These are phyloP conservation scores for Sphagnurus paluster DNA, from an alignment of 1,284 basidiomycete species.

Conservation along the genomic window DNA sequence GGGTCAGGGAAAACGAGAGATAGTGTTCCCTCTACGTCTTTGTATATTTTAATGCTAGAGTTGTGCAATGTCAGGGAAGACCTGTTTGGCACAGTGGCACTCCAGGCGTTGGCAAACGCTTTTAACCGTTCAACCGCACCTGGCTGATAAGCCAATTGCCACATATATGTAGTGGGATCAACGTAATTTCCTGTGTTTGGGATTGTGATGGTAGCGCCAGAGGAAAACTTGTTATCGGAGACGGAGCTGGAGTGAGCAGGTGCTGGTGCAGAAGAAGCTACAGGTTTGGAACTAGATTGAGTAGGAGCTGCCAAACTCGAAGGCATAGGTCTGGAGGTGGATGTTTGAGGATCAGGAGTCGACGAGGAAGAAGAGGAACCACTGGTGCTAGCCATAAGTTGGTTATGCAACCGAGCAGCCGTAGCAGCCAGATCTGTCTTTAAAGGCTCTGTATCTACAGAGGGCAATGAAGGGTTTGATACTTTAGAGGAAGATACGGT, in stretches of 20 bases:
- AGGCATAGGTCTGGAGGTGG: not conserved
- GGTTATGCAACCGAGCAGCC: constrained; percentile 5
- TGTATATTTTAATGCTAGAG: constrained; percentile 10
- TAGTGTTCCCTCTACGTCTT: constrained; percentile 8
- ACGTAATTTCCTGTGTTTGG: too few species aligned
- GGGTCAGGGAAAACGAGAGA: constrained; percentile 6
- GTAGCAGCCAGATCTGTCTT: not conserved
- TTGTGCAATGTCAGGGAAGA: constrained; percentile 8
- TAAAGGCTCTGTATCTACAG: not conserved
- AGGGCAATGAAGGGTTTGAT: not conserved
- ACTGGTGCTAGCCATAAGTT: not conserved
- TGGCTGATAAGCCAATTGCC: not conserved
- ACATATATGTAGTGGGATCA: too few species aligned
- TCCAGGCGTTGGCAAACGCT: constrained; percentile 3
- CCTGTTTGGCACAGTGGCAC: not conserved
- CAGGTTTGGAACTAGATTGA: not conserved
- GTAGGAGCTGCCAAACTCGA: not conserved
- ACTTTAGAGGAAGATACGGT: not conserved
- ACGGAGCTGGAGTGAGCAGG: too few species aligned
- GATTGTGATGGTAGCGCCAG: too few species aligned
- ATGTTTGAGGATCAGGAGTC: not conserved
- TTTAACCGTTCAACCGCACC: not conserved
- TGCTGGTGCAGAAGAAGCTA: too few species aligned
- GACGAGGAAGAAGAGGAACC: not conserved
- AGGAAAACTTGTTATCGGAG: too few species aligned